Conservation (phyloP, 257 asterid species). For the Dorcoceras hygrometricum region DNA sequence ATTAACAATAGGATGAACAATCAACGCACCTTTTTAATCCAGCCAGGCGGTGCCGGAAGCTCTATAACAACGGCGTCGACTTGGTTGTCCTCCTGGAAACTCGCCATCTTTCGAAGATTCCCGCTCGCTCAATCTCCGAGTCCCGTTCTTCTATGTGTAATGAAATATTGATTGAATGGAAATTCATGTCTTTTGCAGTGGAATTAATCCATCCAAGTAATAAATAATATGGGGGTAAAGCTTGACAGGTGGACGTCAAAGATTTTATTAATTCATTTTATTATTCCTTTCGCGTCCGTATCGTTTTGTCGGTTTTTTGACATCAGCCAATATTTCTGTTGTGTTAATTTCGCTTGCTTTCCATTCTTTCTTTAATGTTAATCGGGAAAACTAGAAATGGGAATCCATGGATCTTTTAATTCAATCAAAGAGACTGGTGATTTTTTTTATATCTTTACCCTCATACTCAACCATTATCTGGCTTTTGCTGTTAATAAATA, state of each 20-base stretch:
- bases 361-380: too few relatives aligned
- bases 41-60: slow-evolving; percentile 58
- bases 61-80: slow-evolving; percentile 41
- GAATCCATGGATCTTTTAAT: too few relatives aligned
- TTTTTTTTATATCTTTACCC: too few relatives aligned
- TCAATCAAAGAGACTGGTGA: too few relatives aligned
- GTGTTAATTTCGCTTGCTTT: too few relatives aligned
- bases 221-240: too few relatives aligned
- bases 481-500: too few relatives aligned
- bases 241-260: slow-evolving; percentile 47
- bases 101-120: slow-evolving; percentile 32
- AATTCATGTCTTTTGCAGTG: slow-evolving; percentile 23
- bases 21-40: slow-evolving; percentile 48
- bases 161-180: slow-evolving; percentile 12
- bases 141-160: too few relatives aligned
- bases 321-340: too few relatives aligned
- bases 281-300: slow-evolving; percentile 33
- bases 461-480: too few relatives aligned
- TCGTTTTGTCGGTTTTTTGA: not conserved
- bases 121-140: not conserved
- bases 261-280: slow-evolving; percentile 24
- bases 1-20: not conserved
- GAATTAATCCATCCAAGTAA: too few relatives aligned
- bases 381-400: too few relatives aligned
- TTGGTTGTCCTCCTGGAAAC: slow-evolving; percentile 25